Evolutionary conservation across 306 rosid genomes (phyloP).

Genomic region (Chamaecrista fasciculata): DNA sequence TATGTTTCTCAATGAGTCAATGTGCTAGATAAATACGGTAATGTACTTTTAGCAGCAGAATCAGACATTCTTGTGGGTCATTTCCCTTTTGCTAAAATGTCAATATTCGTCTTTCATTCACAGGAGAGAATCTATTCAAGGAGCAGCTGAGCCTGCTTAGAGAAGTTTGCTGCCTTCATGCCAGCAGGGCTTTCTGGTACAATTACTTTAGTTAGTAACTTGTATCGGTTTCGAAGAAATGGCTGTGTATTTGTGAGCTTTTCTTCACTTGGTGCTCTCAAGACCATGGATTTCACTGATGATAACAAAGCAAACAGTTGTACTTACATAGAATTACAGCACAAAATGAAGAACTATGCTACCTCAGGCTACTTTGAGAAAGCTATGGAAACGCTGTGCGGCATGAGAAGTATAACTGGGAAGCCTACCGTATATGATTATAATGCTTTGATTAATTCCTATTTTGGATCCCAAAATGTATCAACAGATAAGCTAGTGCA

Average conservation of each 20-base stretch:
- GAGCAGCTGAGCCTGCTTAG: background rate
- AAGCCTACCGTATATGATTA: constrained; percentile 48
- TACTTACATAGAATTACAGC: constrained; percentile 31
- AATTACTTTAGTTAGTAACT: background rate
- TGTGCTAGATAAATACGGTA: no score
- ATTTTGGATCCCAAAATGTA: constrained; percentile 35
- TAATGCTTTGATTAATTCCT: constrained; percentile 39
- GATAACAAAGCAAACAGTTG: constrained; percentile 4
- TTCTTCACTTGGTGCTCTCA: constrained; percentile 36
- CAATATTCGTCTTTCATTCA: no score
- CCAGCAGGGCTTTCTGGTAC: constrained; percentile 28
- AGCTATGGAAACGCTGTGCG: constrained; percentile 37
- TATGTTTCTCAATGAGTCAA: no score
- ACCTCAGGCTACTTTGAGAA: constrained; percentile 31
- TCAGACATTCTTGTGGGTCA: no score
- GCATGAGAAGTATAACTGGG: constrained; percentile 32
- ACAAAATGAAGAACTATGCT: constrained; percentile 37
- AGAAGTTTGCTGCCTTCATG: background rate
- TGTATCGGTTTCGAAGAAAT: constrained; percentile 21
- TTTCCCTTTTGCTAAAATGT: no score
- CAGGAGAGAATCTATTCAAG: background rate
- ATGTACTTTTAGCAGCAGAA: no score
- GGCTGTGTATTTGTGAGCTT: constrained; percentile 3
- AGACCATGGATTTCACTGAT: constrained; percentile 11
- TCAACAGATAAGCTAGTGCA: constrained; percentile 25